These are phyloP conservation scores for Mortierella sp. DNA, from an alignment of 371 early-diverging fungal species.

Conservation along the genomic window DNA sequence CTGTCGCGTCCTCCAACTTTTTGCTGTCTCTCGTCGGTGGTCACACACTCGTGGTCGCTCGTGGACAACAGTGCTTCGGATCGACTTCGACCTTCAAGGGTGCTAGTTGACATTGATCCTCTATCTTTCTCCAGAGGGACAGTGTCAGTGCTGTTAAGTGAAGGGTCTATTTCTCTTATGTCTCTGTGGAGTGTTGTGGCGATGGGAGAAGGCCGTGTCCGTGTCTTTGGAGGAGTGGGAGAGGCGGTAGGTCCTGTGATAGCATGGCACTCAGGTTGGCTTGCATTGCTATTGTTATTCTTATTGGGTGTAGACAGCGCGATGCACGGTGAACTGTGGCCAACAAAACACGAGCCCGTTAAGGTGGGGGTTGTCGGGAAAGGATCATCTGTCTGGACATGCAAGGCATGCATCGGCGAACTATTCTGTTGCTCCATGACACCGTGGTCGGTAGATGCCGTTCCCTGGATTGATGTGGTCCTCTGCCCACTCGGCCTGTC, in stretches of 20 bases:
- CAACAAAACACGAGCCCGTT: slow-evolving; percentile 1
- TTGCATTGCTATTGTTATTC: no score
- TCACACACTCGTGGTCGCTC: neutral
- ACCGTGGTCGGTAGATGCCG: no score
- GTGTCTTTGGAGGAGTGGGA: no score
- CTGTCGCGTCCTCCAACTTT: slow-evolving; percentile 19
- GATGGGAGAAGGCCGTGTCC: neutral
- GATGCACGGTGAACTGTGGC: neutral
- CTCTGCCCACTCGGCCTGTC: no score
- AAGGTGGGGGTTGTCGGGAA: slow-evolving; percentile 19
- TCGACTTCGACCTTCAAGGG: neutral
- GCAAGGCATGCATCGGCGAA: no score
- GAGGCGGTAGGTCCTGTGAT: no score
- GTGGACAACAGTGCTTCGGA: neutral
- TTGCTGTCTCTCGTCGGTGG: neutral
- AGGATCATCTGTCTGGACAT: neutral
- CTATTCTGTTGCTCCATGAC: neutral
- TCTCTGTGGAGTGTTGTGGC: no score
- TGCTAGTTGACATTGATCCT: no score
- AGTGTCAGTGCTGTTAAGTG: no score
- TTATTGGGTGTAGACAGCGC: neutral
- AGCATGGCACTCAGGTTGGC: neutral
- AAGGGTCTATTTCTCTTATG: no score
- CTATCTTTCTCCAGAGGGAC: no score
- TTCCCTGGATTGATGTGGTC: no score